These are phyloP conservation scores for Cochliopodium minus DNA, from an alignment of 208 protist species.

Conservation along the genomic window DNA sequence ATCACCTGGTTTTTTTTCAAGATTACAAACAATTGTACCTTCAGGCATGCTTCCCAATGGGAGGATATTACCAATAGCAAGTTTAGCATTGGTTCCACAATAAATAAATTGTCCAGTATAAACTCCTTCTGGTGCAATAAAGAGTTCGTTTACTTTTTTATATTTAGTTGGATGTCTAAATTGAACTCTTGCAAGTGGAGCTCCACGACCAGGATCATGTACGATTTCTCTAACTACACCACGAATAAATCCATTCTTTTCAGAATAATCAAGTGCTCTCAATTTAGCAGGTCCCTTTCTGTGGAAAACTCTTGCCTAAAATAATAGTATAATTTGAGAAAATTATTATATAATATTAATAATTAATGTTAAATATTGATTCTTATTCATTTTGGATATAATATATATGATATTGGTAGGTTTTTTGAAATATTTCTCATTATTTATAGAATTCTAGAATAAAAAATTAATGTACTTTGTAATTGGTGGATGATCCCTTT, in stretches of 20 bases:
- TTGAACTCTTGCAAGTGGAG: slow-evolving; percentile 84
- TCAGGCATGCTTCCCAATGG: slow-evolving; percentile 86
- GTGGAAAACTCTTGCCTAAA: slow-evolving; percentile 74
- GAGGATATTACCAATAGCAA: slow-evolving; percentile 91
- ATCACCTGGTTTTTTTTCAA: slow-evolving; percentile 87
- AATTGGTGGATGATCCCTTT: neutral
- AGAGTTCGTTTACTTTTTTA: slow-evolving; percentile 66
- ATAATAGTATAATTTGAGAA: slow-evolving; percentile 32
- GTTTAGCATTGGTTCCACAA: slow-evolving; percentile 80
- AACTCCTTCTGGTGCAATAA: slow-evolving; percentile 93
- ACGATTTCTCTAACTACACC: slow-evolving; percentile 82
- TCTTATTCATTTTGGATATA: too few species aligned
- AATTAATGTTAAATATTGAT: too few species aligned
- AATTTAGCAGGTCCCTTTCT: slow-evolving; percentile 79
- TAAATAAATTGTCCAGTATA: slow-evolving; percentile 97
- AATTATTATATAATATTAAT: too few species aligned
- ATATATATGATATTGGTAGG: too few species aligned
- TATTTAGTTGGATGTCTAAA: slow-evolving; percentile 88
- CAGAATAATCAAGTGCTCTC: slow-evolving; percentile 82
- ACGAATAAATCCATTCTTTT: slow-evolving; percentile 75
- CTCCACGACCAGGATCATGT: slow-evolving; percentile 96
- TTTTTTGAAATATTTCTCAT: too few species aligned
- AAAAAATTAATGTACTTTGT: too few species aligned
- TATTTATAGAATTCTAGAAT: too few species aligned
- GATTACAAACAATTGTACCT: slow-evolving; percentile 96